Evolutionary conservation across 371 early-diverging fungal species (phyloP), one percentile per base, ranked within the genome.

Genomic region (Apophysomyces elegans): DNA sequence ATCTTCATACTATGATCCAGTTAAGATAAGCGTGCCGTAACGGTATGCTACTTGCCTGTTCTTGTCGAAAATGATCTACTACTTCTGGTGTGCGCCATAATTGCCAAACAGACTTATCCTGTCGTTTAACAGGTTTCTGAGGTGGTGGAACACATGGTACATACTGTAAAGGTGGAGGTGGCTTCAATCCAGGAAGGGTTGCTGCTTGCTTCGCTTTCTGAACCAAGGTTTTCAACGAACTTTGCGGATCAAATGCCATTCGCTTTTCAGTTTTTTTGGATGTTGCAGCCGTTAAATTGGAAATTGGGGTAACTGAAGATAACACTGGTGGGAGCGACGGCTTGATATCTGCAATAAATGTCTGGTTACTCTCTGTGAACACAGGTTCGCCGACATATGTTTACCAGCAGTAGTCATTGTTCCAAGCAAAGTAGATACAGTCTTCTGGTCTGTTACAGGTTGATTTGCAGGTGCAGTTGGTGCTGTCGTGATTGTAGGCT

Each of bases 51-150:
- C 18, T 47, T 47, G 39, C 45, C 45, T 61, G 61, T 35, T 61
- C 61, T 12, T 44, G 21, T 38, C 61, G 44, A 35, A 61, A 61
- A 35, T 61, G 44, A 0, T 45, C 46, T 9, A 26, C 61, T 16
- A 61, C 45, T 7, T 61, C 45, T 5, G 18, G 44, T n/a, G 61
- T 61, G 9, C 61, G 43, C 37, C 36, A 57, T 7, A 61, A 9
- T 44, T 61, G 61, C 61, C 61, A 61, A 5, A 61, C 5, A 12
- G 61, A 18, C 26, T 61, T 61, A 32, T 61, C 61, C 61, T 44
- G 39, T 12, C 61, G 61, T 36, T 61, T 61, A 4, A 45, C 44
- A 26, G 61, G 39, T n/a, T 41, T 16, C n/a, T 46, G 61, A 4
- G 39, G 61, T 12, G 61, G 61, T 35, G 61, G 61, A 4, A 61